Base-by-base conservation (phyloP, 768 basidiomycete species). In the Krasilnikovozyma curviuscula region DNA sequence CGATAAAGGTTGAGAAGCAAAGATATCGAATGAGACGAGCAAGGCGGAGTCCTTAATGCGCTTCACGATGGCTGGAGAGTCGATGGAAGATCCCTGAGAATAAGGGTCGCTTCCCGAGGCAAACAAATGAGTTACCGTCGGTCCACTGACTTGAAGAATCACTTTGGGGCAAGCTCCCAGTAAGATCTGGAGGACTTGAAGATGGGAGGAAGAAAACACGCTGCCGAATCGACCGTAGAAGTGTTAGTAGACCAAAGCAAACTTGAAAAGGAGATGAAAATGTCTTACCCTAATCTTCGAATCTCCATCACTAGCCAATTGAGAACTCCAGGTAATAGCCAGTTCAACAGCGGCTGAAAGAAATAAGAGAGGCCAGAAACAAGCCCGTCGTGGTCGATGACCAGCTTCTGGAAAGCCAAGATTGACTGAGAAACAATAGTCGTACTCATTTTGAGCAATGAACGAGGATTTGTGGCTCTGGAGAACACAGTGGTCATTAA, bases 341-440 rank as follows among this genome's bases (percentile, higher is more conserved):
- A 68, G 50, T 63, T 65, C 7, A 68, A 54, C 2, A 68, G 54
- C 12, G 66, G 63, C 49, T 67, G 66, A 1, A 61, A 58, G 52
- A 67, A 68, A 53, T 67, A 68, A 2, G 63, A 65, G 7, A 67
- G 53, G 0, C 66, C 67, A 23, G 60, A 58, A 35, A 61, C 57
- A 3, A 68, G 59, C 2, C 58, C 63, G 28, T 67, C 66, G 19
- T 58, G 52, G 40, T 65, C 65, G 32, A 68, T 63, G 3, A 61
- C 56, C 19, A 62, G 61, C 0, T 57, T 50, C 5, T 61, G 50
- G 9, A 57, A 55, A 0, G 66, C 66, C 19, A 49, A 44, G 39
- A 67, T 57, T 8, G 63, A 63, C 48, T 68, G 67, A 25, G 65
- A 57, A 30, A 67, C 60, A 32, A 68, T 52, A 1, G 63, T 63